Evolutionary conservation across 768 basidiomycete species (phyloP).

Genomic region (Boletales sp.): DNA sequence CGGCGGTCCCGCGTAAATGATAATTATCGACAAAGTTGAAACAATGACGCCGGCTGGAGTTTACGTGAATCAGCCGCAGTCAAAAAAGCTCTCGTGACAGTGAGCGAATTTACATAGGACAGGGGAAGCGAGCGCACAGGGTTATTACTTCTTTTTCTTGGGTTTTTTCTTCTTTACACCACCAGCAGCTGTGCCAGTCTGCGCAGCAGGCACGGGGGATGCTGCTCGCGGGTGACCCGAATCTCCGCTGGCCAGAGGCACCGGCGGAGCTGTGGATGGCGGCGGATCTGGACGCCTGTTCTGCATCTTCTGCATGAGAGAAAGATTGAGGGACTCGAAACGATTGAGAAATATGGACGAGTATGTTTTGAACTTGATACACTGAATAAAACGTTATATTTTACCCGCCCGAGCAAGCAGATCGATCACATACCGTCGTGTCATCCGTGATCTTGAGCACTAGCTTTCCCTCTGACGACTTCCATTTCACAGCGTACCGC

Average conservation of each 20-base stretch:
- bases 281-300: conserved; percentile 47
- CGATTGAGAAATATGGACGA: conserved; percentile 95
- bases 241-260: conserved; percentile 18
- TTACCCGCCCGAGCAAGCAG: background rate
- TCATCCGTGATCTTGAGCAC: conserved; percentile 95
- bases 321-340: conserved; percentile 87
- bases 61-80: conserved; percentile 6
- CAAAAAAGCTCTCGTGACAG: background rate
- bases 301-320: conserved; percentile 84
- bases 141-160: conserved; percentile 66
- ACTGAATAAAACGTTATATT: conserved; percentile 44
- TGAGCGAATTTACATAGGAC: conserved; percentile 11
- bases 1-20: background rate
- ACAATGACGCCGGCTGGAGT: background rate
- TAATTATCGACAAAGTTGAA: conserved; percentile 5
- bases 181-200: conserved; percentile 40
- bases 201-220: conserved; percentile 33
- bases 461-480: conserved; percentile 76
- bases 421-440: conserved; percentile 59
- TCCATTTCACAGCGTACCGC: conserved; percentile 92
- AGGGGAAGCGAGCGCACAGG: background rate
- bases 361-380: conserved; percentile 93
- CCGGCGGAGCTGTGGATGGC: conserved; percentile 13
- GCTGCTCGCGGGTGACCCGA: conserved; percentile 29
- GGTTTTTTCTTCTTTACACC: conserved; percentile 82